Conservation (phyloP, 2,329 filamentous ascomycete genomes). For the Byssochlamys sp. region DNA sequence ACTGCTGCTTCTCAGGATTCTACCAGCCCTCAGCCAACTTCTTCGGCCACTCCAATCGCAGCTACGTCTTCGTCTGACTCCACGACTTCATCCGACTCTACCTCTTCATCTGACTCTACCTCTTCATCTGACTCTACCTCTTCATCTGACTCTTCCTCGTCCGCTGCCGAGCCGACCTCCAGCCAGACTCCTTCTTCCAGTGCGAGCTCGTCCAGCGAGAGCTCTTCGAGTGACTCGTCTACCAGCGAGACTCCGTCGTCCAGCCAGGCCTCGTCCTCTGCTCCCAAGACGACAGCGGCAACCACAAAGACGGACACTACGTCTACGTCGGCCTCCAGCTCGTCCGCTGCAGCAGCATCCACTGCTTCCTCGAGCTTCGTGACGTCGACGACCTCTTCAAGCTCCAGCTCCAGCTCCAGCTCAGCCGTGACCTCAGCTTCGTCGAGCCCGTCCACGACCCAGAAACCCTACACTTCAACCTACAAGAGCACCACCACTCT, state of each 20-base stretch:
- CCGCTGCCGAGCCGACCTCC: neutral
- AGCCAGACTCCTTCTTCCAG: neutral
- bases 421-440: conserved; percentile 14
- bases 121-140: conserved; percentile 8
- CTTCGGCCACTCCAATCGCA: neutral
- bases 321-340: neutral
- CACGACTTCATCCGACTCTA: conserved; percentile 6
- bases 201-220: neutral
- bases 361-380: conserved; percentile 1
- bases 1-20: conserved; percentile 3
- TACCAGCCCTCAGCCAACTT: conserved; percentile 3
- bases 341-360: neutral
- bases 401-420: conserved; percentile 12
- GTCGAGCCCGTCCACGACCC: conserved; percentile 12
- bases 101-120: conserved; percentile 3
- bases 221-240: neutral
- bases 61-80: conserved; percentile 7
- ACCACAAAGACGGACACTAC: conserved; percentile 8
- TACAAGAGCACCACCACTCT: conserved; percentile 33
- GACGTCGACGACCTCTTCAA: conserved; percentile 6
- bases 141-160: conserved; percentile 7
- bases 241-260: neutral
- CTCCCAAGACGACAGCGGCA: conserved; percentile 10
- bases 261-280: conserved; percentile 8
- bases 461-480: conserved; percentile 27